phyloP scores from a whole-genome alignment of 139 green algal species.

The Asterochloris erici region DNA sequence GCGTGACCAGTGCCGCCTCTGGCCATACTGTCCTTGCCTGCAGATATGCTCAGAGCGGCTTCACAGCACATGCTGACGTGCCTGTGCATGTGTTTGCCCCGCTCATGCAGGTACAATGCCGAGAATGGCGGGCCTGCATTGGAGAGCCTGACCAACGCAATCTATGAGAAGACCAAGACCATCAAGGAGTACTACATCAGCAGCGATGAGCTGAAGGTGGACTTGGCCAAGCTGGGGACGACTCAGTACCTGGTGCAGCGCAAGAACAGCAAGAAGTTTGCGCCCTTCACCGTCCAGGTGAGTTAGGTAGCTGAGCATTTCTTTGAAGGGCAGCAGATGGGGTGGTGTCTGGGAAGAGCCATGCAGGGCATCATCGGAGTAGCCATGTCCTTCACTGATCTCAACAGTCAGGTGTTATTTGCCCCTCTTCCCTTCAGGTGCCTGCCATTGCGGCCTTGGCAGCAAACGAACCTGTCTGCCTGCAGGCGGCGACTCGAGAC shows the following conservation, averaged over 20 bases:
- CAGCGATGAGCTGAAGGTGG: constrained; percentile 71
- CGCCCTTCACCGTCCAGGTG: constrained; percentile 85
- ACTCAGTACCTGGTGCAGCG: constrained; percentile 24
- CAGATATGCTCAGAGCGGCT: no score
- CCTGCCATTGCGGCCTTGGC: no score
- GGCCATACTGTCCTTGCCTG: no score
- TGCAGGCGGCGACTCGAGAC: not conserved
- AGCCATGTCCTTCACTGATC: no score
- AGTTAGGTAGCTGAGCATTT: not conserved
- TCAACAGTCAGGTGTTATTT: no score
- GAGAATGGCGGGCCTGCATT: constrained; percentile 82
- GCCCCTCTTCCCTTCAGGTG: no score
- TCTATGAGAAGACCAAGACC: constrained; percentile 79
- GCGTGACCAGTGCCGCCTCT: no score
- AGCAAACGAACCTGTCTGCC: not conserved
- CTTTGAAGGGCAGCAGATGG: no score
- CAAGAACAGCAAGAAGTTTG: constrained; percentile 53
- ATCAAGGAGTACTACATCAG: constrained; percentile 75
- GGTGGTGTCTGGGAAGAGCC: no score
- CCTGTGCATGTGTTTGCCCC: not conserved
- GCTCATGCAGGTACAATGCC: constrained; percentile 78
- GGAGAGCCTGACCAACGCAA: constrained; percentile 92
- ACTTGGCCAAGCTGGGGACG: constrained; percentile 70
- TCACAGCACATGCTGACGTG: no score
- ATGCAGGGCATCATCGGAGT: no score